A percentile compares a stretch with the other conserved stretches of the same genome.
Conservation (phyloP, 2,329 filamentous ascomycete genomes). For the Paraphaeosphaeria minitans region DNA sequence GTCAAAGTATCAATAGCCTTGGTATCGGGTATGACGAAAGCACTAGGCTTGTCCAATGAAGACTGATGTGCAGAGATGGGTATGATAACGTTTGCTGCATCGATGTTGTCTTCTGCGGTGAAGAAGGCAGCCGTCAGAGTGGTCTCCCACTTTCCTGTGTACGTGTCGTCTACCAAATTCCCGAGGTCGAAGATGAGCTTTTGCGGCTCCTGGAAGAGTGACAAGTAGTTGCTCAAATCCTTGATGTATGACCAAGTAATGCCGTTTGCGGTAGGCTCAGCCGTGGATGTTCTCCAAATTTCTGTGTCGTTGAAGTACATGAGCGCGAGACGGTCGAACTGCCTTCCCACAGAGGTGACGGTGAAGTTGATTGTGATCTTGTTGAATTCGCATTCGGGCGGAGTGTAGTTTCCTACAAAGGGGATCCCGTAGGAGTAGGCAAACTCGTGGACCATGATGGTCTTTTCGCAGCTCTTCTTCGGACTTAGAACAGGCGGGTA, state of each 20-base stretch:
- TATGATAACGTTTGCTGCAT: conserved; percentile 67
- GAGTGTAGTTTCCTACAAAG: conserved; percentile 70
- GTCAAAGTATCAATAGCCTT: conserved; percentile 63
- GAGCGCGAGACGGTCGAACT: conserved; percentile 76
- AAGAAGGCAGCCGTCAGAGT: conserved; percentile 78
- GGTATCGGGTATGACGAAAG: conserved; percentile 69
- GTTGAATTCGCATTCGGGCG: conserved; percentile 73
- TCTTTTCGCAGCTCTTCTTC: conserved; percentile 53
- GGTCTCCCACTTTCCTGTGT: conserved; percentile 75
- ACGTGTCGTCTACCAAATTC: conserved; percentile 70
- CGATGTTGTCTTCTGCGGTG: conserved; percentile 51
- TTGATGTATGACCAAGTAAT: conserved; percentile 80
- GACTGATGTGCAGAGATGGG: conserved; percentile 64
- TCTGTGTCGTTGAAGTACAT: conserved; percentile 80
- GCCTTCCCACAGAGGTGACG: conserved; percentile 70
- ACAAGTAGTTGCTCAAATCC: conserved; percentile 74
- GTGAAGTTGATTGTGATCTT: conserved; percentile 78
- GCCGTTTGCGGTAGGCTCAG: conserved; percentile 72
- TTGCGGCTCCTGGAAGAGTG: conserved; percentile 71
- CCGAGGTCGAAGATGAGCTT: conserved; percentile 79
- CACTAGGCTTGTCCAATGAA: conserved; percentile 61
- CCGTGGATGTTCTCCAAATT: conserved; percentile 82
- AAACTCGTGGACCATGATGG: conserved; percentile 75
- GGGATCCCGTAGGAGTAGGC: conserved; percentile 74
- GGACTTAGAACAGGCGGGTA: conserved; percentile 67